A percentile compares a stretch with the other conserved stretches of the same genome.
Evolutionary conservation across 2,329 filamentous ascomycete species (phyloP).

Genomic region (Zymoseptoria brevis): DNA sequence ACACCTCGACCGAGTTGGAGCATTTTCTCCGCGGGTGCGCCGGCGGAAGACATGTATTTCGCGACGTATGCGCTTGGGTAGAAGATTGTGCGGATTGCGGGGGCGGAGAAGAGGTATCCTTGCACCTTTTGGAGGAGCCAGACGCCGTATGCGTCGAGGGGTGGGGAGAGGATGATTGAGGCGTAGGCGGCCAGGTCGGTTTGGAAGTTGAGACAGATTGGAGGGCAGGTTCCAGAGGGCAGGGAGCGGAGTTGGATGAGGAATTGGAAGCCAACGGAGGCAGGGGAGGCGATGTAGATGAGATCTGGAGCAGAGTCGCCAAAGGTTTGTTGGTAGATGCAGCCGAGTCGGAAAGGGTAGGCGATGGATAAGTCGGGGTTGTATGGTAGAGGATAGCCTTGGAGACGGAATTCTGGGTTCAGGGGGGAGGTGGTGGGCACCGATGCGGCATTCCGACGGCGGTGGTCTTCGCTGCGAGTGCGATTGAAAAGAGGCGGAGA

Average conservation of each 20-base stretch:
- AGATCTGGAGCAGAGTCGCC: slow-evolving; percentile 48
- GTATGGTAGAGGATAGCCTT: slow-evolving; percentile 60
- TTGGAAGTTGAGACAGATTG: slow-evolving; percentile 62
- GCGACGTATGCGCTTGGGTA: slow-evolving; percentile 59
- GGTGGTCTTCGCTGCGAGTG: slow-evolving; percentile 20
- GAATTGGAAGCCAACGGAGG: slow-evolving; percentile 62
- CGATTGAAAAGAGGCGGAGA: slow-evolving; percentile 24
- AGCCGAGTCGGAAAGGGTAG: slow-evolving; percentile 58
- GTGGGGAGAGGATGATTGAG: slow-evolving; percentile 58
- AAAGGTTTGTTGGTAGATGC: slow-evolving; percentile 54
- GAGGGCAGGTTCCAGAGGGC: slow-evolving; percentile 39
- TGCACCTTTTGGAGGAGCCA: slow-evolving; percentile 56
- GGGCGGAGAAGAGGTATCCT: slow-evolving; percentile 57
- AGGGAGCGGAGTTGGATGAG: slow-evolving; percentile 61
- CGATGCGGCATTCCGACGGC: slow-evolving; percentile 23
- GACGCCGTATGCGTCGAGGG: slow-evolving; percentile 53
- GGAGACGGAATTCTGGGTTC: slow-evolving; percentile 50
- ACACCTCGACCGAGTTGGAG: slow-evolving; percentile 58
- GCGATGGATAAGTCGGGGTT: slow-evolving; percentile 64
- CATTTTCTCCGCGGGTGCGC: slow-evolving; percentile 50
- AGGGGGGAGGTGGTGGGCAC: neutral
- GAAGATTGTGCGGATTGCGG: slow-evolving; percentile 57
- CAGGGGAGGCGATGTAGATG: slow-evolving; percentile 62
- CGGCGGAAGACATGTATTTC: slow-evolving; percentile 51
- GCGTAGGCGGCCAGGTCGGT: slow-evolving; percentile 64